These are phyloP conservation scores for Planoprotostelium fungivorum DNA, from an alignment of 78 protist species.

Conservation along the genomic window DNA sequence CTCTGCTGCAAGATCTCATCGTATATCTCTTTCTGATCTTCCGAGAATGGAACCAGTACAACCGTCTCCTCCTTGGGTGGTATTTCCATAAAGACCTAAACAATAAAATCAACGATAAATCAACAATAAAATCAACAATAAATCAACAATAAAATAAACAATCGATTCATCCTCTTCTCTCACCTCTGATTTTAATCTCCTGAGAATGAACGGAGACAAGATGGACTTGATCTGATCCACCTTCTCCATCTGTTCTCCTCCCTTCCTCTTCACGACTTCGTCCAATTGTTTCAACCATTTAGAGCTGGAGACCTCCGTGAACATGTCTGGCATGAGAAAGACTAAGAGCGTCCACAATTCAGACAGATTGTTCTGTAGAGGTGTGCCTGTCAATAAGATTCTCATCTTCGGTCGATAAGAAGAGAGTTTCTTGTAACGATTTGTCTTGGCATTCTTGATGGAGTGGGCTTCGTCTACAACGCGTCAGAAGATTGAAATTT, in stretches of 20 bases:
- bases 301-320: conserved; percentile 58
- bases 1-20: neutral
- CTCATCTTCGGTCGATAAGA: conserved; percentile 44
- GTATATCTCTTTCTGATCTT: neutral
- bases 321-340: conserved; percentile 79
- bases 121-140: too few relatives aligned
- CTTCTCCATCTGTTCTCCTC: neutral
- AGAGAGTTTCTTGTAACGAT: conserved; percentile 64
- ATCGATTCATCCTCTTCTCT: too few relatives aligned
- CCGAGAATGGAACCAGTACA: neutral
- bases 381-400: conserved; percentile 87
- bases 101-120: too few relatives aligned
- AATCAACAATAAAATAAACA: neutral
- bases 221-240: conserved; percentile 55
- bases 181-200: conserved; percentile 94
- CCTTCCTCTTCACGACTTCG: neutral
- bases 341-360: conserved; percentile 87
- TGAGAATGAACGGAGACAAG: conserved; percentile 90
- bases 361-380: conserved; percentile 85
- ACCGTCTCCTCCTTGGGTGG: neutral
- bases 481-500: conserved; percentile 57
- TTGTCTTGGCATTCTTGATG: conserved; percentile 79
- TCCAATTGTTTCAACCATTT: conserved; percentile 13
- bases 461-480: conserved; percentile 91
- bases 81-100: neutral